phyloP scores from a whole-genome alignment of 345 rosid species.

The Euphorbia peplus region DNA sequence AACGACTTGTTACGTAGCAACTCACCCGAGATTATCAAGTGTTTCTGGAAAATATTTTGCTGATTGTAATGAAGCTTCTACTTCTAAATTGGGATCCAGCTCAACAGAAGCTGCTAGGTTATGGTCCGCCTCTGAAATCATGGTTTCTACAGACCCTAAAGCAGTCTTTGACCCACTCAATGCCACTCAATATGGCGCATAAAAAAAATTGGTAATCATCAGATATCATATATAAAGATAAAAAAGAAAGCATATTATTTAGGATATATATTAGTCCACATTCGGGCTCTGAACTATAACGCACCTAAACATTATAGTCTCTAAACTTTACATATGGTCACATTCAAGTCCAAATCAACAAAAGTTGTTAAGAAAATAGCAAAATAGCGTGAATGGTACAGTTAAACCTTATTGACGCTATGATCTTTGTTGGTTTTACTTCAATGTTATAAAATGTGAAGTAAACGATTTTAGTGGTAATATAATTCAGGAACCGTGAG shows the following conservation, averaged over 20 bases:
- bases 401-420: too few relatives aligned
- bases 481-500: too few relatives aligned
- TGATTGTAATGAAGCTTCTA: constrained; percentile 79
- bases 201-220: neutral
- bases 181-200: constrained; percentile 17
- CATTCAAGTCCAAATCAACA: too few relatives aligned
- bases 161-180: constrained; percentile 41
- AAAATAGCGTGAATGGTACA: too few relatives aligned
- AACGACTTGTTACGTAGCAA: constrained; percentile 86
- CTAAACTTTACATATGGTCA: too few relatives aligned
- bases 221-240: neutral
- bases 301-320: too few relatives aligned
- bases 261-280: neutral
- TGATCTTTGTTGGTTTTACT: too few relatives aligned
- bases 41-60: constrained; percentile 75
- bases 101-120: constrained; percentile 63
- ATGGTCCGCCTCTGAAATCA: constrained; percentile 78
- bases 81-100: constrained; percentile 71
- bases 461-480: too few relatives aligned
- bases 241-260: neutral
- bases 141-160: constrained; percentile 63
- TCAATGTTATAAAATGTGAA: too few relatives aligned
- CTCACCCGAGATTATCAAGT: constrained; percentile 52
- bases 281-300: too few relatives aligned
- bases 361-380: too few relatives aligned